Percentiles rank a stretch among this genome's conserved stretches.
These are phyloP conservation scores for Phytopythium litorale DNA, from an alignment of 352 stramenopile species.

Conservation along the genomic window DNA sequence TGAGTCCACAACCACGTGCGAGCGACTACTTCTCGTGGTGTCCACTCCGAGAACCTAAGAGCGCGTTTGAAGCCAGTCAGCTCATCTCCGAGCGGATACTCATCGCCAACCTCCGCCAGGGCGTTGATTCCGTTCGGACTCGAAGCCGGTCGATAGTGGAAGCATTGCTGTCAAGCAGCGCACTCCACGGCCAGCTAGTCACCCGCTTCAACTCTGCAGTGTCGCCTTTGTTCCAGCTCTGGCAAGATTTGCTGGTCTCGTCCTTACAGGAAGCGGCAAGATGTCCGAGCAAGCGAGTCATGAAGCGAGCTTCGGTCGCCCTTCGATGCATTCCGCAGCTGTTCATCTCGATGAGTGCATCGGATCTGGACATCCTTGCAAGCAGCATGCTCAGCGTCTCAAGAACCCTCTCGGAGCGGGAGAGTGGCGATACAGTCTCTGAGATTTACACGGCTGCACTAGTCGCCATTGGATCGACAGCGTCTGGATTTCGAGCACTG, in stretches of 20 bases:
- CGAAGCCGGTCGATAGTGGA: not conserved
- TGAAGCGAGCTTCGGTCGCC: not conserved
- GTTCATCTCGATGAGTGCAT: not conserved
- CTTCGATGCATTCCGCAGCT: not conserved
- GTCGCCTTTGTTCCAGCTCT: not conserved
- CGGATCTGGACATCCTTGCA: not conserved
- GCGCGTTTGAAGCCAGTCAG: constrained; percentile 8
- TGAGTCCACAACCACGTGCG: not conserved
- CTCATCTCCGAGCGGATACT: constrained; percentile 21
- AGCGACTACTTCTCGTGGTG: constrained; percentile 25
- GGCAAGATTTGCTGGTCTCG: not conserved
- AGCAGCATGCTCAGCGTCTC: not conserved
- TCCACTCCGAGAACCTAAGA: constrained; percentile 33
- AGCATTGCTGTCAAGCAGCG: not conserved
- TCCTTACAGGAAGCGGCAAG: not conserved
- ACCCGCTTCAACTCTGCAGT: not conserved
- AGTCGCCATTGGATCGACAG: not conserved
- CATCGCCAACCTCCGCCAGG: not conserved
- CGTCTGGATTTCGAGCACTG: not conserved
- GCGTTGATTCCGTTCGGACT: not conserved
- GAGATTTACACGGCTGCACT: not conserved
- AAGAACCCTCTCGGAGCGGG: not conserved
- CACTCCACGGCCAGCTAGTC: not conserved
- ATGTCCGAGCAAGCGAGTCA: not conserved
- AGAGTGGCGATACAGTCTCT: no score